Percentiles rank a stretch among this genome's conserved stretches.
These are phyloP conservation scores for Xerocomus minutiporus DNA, from an alignment of 1,284 basidiomycete species.

Conservation along the genomic window DNA sequence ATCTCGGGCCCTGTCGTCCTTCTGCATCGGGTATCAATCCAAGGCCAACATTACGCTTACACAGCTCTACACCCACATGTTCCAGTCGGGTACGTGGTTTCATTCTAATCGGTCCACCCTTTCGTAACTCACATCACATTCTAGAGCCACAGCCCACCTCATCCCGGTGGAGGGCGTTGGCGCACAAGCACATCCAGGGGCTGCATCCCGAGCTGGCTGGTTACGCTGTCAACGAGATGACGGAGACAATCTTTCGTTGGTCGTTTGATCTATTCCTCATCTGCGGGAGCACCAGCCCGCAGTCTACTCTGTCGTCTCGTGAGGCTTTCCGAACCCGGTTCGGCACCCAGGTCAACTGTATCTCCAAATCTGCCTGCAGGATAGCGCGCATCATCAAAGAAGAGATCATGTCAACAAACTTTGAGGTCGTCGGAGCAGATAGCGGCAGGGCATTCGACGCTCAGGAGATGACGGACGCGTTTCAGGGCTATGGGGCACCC, in stretches of 20 bases:
- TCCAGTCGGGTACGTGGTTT: constrained; percentile 46
- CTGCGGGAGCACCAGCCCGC: constrained; percentile 48
- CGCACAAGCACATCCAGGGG: constrained; percentile 61
- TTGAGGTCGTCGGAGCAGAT: constrained; percentile 60
- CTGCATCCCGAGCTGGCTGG: constrained; percentile 64
- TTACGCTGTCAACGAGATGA: constrained; percentile 60
- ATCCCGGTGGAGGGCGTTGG: constrained; percentile 66
- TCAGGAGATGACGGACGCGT: constrained; percentile 59
- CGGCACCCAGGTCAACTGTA: constrained; percentile 54
- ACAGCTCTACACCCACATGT: constrained; percentile 63
- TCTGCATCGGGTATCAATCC: constrained; percentile 68
- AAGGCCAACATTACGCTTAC: constrained; percentile 63
- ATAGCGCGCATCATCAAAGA: constrained; percentile 59
- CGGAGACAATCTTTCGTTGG: constrained; percentile 67
- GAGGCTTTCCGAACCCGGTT: constrained; percentile 49
- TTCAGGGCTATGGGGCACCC: constrained; percentile 55
- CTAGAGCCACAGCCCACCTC: constrained; percentile 69
- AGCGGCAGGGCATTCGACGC: constrained; percentile 47
- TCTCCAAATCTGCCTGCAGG: constrained; percentile 56
- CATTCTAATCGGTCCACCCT: constrained; percentile 2
- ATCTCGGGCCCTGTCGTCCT: constrained; percentile 58
- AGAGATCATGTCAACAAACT: constrained; percentile 68
- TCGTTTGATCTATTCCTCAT: constrained; percentile 60
- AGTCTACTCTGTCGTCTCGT: constrained; percentile 34
- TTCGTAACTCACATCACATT: constrained; percentile 13